A percentile compares a stretch with the other conserved stretches of the same genome.
These are phyloP conservation scores for Cryptosporidium meleagridis DNA, from an alignment of 169 alveolate species.

Conservation along the genomic window DNA sequence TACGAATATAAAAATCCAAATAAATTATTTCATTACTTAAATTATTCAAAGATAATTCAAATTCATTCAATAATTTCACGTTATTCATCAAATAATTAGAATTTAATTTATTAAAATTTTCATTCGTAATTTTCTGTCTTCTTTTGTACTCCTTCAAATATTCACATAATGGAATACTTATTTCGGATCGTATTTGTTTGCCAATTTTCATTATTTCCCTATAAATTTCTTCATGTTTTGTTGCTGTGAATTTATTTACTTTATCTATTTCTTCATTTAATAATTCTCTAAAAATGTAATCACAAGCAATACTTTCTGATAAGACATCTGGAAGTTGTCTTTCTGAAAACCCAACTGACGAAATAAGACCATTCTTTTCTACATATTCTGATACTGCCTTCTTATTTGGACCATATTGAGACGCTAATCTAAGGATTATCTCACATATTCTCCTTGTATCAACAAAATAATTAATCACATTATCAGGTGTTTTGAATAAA, in stretches of 20 bases:
- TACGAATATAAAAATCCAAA: constrained; percentile 78
- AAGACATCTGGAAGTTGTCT: constrained; percentile 14
- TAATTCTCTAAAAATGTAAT: constrained; percentile 75
- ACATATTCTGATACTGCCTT: constrained; percentile 7
- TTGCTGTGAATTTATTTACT: constrained; percentile 77
- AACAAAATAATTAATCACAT: neutral
- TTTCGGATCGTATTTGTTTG: constrained; percentile 61
- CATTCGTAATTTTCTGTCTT: constrained; percentile 1
- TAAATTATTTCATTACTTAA: constrained; percentile 78
- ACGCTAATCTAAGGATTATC: constrained; percentile 19
- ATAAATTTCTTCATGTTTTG: constrained; percentile 76
- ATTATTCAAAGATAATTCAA: constrained; percentile 58
- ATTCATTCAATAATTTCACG: neutral
- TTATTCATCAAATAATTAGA: constrained; percentile 20
- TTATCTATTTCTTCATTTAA: constrained; percentile 78
- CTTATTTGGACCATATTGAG: constrained; percentile 64
- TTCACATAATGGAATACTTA: constrained; percentile 30
- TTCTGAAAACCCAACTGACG: neutral
- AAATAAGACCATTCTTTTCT: neutral
- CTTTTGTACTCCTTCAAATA: constrained; percentile 2
- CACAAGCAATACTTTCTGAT: constrained; percentile 41
- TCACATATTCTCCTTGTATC: constrained; percentile 35
- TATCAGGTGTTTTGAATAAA: constrained; percentile 16
- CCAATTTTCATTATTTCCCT: constrained; percentile 75
- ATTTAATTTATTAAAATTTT: neutral